phyloP scores from a whole-genome alignment of 345 rosid species.

The Citrus cavaleriei region DNA sequence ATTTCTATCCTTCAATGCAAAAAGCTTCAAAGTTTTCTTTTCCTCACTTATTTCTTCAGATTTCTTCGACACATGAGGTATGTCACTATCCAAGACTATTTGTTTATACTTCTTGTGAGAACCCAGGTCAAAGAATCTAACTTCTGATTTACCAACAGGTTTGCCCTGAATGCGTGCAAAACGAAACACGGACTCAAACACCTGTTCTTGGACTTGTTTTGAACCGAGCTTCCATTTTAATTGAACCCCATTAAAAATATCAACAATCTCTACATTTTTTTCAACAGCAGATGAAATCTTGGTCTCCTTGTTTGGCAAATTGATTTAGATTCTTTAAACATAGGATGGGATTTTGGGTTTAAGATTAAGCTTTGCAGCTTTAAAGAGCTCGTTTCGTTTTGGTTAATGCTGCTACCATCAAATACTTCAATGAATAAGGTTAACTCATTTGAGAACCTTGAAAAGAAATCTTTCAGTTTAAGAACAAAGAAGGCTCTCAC shows the following conservation, averaged over 20 bases:
- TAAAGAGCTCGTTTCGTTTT: too few species aligned
- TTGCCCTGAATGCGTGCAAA: too few species aligned
- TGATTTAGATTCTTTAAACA: too few species aligned
- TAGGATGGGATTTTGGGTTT: too few species aligned
- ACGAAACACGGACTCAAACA: too few species aligned
- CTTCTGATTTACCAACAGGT: neutral
- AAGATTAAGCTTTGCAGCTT: too few species aligned
- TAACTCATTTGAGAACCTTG: too few species aligned
- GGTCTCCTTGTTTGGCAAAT: neutral
- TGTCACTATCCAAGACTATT: conserved; percentile 18
- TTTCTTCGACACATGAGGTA: conserved; percentile 17
- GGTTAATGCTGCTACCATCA: too few species aligned
- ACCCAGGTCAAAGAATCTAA: conserved; percentile 16
- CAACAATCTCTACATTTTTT: conserved; percentile 13
- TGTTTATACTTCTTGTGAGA: conserved; percentile 32
- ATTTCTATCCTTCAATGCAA: conserved; percentile 18
- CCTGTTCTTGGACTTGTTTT: neutral
- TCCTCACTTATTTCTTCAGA: conserved; percentile 10
- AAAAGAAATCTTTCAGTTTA: too few species aligned
- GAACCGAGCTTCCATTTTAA: conserved; percentile 25
- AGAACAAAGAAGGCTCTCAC: too few species aligned
- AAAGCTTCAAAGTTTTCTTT: conserved; percentile 24
- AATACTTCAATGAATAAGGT: too few species aligned
- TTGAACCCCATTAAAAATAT: conserved; percentile 6
- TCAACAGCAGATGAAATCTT: conserved; percentile 13